phyloP scores from a whole-genome alignment of 2,329 filamentous ascomycete species.

The Venturia asperata region DNA sequence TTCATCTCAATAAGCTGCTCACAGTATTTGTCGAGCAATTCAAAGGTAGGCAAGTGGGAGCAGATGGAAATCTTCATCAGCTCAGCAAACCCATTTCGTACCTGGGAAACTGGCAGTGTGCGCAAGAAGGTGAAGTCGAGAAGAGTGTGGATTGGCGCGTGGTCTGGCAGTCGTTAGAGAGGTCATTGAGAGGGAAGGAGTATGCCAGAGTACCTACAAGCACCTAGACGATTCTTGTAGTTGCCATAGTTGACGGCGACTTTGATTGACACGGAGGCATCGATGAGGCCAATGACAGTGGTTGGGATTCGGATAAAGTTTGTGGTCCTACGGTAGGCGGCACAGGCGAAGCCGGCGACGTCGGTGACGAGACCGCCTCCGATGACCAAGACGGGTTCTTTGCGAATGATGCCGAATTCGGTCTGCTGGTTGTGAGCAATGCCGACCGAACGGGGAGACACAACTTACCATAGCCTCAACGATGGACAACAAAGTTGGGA shows the following conservation, averaged over 20 bases:
- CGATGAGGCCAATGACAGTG: constrained; percentile 67
- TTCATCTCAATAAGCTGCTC: constrained; percentile 58
- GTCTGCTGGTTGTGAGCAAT: neutral
- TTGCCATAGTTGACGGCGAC: constrained; percentile 72
- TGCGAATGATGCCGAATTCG: constrained; percentile 19
- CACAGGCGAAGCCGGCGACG: constrained; percentile 68
- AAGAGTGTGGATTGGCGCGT: constrained; percentile 65
- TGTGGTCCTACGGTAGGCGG: constrained; percentile 63
- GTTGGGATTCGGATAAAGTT: constrained; percentile 69
- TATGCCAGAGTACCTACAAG: constrained; percentile 26
- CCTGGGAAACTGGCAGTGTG: constrained; percentile 58
- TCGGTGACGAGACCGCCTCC: constrained; percentile 66
- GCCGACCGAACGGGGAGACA: constrained; percentile 39
- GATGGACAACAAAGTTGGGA: constrained; percentile 61
- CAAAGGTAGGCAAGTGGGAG: constrained; percentile 58
- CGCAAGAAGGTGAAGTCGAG: constrained; percentile 67
- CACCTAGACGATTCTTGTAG: constrained; percentile 68
- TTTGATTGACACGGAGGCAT: constrained; percentile 69
- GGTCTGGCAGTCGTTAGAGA: constrained; percentile 40
- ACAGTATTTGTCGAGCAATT: constrained; percentile 61
- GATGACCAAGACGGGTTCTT: constrained; percentile 60
- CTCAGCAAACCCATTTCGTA: constrained; percentile 67
- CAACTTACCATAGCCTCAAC: constrained; percentile 56
- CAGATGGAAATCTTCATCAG: constrained; percentile 70
- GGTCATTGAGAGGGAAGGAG: neutral